A percentile compares a stretch with the other conserved stretches of the same genome.
Evolutionary conservation across 139 green algal genomes (phyloP).

Genomic region (Edaphochlamys debaryana): DNA sequence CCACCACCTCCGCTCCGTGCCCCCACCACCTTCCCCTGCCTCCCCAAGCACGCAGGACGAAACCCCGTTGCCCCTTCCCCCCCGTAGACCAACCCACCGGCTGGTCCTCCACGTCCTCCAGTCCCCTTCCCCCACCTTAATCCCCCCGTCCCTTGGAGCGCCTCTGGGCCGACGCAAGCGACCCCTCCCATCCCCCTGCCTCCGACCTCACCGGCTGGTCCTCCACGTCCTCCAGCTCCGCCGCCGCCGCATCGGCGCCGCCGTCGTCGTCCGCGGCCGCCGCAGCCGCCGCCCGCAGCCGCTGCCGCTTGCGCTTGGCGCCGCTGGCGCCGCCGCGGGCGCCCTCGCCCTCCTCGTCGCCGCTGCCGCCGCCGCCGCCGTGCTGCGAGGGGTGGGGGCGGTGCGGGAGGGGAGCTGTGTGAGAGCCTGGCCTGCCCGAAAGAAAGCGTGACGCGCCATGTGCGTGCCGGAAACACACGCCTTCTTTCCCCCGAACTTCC

Average conservation of each 20-base stretch:
- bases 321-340: background rate
- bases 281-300: slow-evolving; percentile 3
- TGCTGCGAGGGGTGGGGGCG: background rate
- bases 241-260: background rate
- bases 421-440: no score
- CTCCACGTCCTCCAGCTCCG: slow-evolving; percentile 13
- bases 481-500: no score
- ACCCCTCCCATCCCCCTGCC: no score
- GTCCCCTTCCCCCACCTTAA: background rate
- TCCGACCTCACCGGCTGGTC: slow-evolving; percentile 4
- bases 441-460: no score
- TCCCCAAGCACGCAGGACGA: no score
- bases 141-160: no score
- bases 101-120: no score
- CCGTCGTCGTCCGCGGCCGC: background rate
- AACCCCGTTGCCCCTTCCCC: no score
- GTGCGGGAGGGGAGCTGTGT: background rate
- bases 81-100: no score
- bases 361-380: background rate
- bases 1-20: background rate
- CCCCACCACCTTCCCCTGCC: no score
- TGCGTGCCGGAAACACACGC: no score
- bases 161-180: no score
- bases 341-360: background rate
- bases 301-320: slow-evolving; percentile 19